A percentile compares a stretch with the other conserved stretches of the same genome.
phyloP scores from a whole-genome alignment of 2,329 filamentous ascomycete species.

The Tolypocladium nubicola region DNA sequence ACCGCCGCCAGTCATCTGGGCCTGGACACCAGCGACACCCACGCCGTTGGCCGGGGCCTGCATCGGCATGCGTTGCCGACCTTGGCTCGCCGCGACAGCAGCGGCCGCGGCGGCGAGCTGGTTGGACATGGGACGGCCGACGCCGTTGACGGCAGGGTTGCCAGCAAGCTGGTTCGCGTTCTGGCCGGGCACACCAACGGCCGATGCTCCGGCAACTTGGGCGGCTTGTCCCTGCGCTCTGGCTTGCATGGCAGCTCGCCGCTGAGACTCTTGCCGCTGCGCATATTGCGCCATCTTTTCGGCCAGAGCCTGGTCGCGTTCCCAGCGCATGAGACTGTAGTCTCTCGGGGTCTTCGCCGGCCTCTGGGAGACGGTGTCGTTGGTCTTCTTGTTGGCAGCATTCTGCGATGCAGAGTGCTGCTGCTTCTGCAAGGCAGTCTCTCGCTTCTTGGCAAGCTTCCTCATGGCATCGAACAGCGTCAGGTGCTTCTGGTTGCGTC shows the following conservation, averaged over 20 bases:
- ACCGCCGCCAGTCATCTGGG: slow-evolving; percentile 36
- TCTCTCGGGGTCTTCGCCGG: slow-evolving; percentile 72
- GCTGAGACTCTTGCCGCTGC: slow-evolving; percentile 48
- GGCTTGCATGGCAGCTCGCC: slow-evolving; percentile 38
- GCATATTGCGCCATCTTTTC: slow-evolving; percentile 47
- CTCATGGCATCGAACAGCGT: slow-evolving; percentile 90
- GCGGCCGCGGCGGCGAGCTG: slow-evolving; percentile 31
- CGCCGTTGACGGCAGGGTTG: slow-evolving; percentile 15
- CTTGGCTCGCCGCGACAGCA: slow-evolving; percentile 29
- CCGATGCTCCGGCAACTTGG: slow-evolving; percentile 33
- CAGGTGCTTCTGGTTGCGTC: slow-evolving; percentile 76
- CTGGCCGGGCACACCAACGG: slow-evolving; percentile 18
- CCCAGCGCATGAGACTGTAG: slow-evolving; percentile 81
- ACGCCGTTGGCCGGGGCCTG: slow-evolving; percentile 42
- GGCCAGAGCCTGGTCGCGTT: slow-evolving; percentile 62
- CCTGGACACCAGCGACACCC: slow-evolving; percentile 30
- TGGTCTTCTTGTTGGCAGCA: slow-evolving; percentile 72
- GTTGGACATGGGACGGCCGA: slow-evolving; percentile 29
- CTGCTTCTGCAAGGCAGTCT: slow-evolving; percentile 76
- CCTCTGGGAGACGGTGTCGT: slow-evolving; percentile 45
- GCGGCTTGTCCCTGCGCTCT: slow-evolving; percentile 33
- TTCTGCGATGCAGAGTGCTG: slow-evolving; percentile 71
- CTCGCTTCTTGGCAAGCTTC: slow-evolving; percentile 88
- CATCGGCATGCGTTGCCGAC: slow-evolving; percentile 41
- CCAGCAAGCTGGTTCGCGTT: slow-evolving; percentile 16